Base-by-base conservation (phyloP, 345 rosid genomes). In the Jatropha curcas region DNA sequence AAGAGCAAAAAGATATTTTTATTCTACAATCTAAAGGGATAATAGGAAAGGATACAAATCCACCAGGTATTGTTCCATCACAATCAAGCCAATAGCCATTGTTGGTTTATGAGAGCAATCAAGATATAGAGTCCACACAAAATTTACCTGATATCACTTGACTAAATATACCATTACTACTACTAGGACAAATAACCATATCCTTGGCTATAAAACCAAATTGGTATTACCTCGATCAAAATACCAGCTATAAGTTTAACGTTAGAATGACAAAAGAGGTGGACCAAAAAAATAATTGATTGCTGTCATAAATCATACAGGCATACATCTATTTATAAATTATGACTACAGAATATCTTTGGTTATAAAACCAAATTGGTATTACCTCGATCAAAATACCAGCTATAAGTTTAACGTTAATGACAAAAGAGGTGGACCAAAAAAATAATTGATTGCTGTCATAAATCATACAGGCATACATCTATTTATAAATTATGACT, bases 281-380 rank as follows among this genome's bases (percentile, higher is more conserved):
- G 27, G 37, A 28, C 74, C 66, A 19, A 43, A 70, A 69, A 58
- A 70, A 39, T 11, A 65, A 39, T 28, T 35, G 11, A 43, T 46
- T 13, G n/a, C 25, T 65, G 31, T 71, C 66, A 43, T 7, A 35
- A 37, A 61, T 24, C 20, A 31, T 60, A 72, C 68, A 56, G 3
- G 34, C 58, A 31, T 24, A 9, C 2, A n/a, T 73, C 53, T 9
- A 66, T 22, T 45, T 17, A 58, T 39, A 73, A 33, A 56, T 65
- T 65, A 73, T 33, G 17, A 30, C 55, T 25, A 65, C 24, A 65
- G 28, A 73, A n/a, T n/a, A n/a, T n/a, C n/a, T n/a, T n/a, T n/a
- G n/a, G n/a, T n/a, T n/a, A n/a, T n/a, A n/a, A n/a, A n/a, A n/a
- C n/a, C n/a, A n/a, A n/a, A n/a, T n/a, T n/a, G n/a, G n/a, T n/a